Conservation (phyloP, 306 rosid genomes). For the Lotus japonicus region DNA sequence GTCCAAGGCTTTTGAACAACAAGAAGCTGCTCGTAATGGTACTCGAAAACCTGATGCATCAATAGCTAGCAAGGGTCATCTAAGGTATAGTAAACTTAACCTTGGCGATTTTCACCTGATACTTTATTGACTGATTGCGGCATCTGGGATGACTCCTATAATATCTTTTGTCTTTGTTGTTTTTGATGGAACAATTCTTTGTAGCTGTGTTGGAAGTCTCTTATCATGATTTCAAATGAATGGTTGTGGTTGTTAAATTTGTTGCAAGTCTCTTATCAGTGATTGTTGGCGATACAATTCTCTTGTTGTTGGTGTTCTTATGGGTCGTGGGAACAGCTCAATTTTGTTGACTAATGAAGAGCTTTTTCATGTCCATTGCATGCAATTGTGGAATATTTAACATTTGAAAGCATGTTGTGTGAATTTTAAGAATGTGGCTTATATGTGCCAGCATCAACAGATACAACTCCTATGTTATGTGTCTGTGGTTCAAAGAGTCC, state of each 20-base stretch:
- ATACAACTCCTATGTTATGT: not conserved
- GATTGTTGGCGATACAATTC: slow-evolving; percentile 2
- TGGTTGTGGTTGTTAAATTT: not conserved
- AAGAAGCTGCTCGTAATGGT: slow-evolving; percentile 98
- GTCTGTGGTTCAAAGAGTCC: not conserved
- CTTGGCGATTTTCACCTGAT: not conserved
- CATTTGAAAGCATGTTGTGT: not conserved
- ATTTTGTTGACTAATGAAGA: not conserved
- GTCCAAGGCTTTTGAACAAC: slow-evolving; percentile 99
- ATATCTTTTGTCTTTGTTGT: not conserved
- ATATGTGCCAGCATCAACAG: not conserved
- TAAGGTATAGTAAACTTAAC: slow-evolving; percentile 52
- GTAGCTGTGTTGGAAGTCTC: not conserved
- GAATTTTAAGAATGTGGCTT: not conserved
- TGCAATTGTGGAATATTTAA: not conserved
- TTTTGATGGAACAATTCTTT: not conserved
- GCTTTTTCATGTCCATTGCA: not conserved
- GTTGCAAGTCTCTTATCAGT: slow-evolving; percentile 2
- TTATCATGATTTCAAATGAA: not conserved
- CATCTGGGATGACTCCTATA: slow-evolving; percentile 4
- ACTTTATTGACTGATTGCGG: not conserved
- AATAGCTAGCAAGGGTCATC: slow-evolving; percentile 97
- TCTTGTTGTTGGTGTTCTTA: not conserved
- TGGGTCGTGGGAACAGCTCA: not conserved
- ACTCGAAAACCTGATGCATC: slow-evolving; percentile 96